Base-by-base conservation (phyloP, 2,329 filamentous ascomycete species). In the Fusarium denticulatum region DNA sequence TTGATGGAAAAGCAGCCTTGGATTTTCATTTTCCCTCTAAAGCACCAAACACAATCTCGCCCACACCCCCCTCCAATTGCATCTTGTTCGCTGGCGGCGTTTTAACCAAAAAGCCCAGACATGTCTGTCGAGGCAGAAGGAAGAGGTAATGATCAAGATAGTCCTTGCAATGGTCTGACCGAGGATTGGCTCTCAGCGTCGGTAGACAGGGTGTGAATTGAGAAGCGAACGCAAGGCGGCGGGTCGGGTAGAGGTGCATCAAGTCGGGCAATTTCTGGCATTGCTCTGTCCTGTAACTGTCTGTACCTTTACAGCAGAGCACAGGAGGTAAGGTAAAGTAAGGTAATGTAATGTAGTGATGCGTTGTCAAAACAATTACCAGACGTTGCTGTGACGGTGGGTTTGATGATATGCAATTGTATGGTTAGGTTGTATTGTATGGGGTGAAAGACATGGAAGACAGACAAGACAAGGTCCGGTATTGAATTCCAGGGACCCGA, bases 331-430 rank as follows among this genome's bases (percentile, higher is more conserved):
- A 79, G n/a, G 42, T 69, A 74, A 79, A 75, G 39, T 69, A 75
- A 79, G 75, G 80, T 78, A 82, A 80, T 85, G 45, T 70, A 74
- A 79, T 78, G 80, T 78, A 82, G 80, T 85, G 85, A 86, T 87
- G 85, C 83, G 86, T 86, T 87, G 86, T 87, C 86, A 87, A 82
- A 78, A 79, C 77, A 73, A 78, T 70, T 70, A 73, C 81, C 79
- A 82, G 71, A 81, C 67, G 65, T 81, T 78, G 69, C 53, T 45
- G 77, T 79, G 78, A 80, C 64, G 64, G 68, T 69, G 71, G 73
- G 73, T 76, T 71, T 66, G 70, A 72, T 50, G 69, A 72, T 47
- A 67, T 69, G 60, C 63, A 71, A 76, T 64, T 57, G 62, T 37
- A 50, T 24, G 61, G 60, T 50, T 37, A 30, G 40, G 24, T 46